Evolutionary conservation across 2,329 filamentous ascomycete species (phyloP).

Genomic region (Bisporella sp.): DNA sequence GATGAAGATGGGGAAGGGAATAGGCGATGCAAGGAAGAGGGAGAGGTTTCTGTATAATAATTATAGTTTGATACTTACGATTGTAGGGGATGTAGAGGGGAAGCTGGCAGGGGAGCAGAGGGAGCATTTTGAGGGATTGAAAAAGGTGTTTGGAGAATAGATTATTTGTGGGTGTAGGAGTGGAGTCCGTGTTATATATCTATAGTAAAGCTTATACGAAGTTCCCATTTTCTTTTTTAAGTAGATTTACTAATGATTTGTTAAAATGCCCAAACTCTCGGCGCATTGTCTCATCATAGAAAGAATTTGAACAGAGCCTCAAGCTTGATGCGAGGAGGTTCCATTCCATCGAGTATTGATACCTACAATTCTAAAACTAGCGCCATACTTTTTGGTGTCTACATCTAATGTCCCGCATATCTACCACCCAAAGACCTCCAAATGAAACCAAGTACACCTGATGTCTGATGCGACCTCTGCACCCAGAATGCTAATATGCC

Average conservation of each 20-base stretch:
- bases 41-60: conserved; percentile 93
- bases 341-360: too few species aligned
- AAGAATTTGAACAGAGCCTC: too few species aligned
- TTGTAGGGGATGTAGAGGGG: conserved; percentile 71
- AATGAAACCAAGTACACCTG: conserved; percentile 18
- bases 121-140: conserved; percentile 64
- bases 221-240: too few species aligned
- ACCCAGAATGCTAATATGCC: conserved; percentile 64
- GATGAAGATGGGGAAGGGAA: conserved; percentile 65
- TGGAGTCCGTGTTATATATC: too few species aligned
- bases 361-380: too few species aligned
- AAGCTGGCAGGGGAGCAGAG: conserved; percentile 70
- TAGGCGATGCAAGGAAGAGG: conserved; percentile 72
- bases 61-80: conserved; percentile 88
- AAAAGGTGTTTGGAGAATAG: conserved; percentile 46
- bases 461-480: conserved; percentile 33
- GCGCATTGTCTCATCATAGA: too few species aligned
- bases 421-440: conserved; percentile 17
- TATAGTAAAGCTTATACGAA: too few species aligned
- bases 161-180: background rate
- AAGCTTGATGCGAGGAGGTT: too few species aligned
- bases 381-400: too few species aligned
- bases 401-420: conserved; percentile 10
- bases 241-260: too few species aligned
- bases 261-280: too few species aligned